Evolutionary conservation across 2,329 filamentous ascomycete species (phyloP).

Genomic region (Monosporascus sp.): DNA sequence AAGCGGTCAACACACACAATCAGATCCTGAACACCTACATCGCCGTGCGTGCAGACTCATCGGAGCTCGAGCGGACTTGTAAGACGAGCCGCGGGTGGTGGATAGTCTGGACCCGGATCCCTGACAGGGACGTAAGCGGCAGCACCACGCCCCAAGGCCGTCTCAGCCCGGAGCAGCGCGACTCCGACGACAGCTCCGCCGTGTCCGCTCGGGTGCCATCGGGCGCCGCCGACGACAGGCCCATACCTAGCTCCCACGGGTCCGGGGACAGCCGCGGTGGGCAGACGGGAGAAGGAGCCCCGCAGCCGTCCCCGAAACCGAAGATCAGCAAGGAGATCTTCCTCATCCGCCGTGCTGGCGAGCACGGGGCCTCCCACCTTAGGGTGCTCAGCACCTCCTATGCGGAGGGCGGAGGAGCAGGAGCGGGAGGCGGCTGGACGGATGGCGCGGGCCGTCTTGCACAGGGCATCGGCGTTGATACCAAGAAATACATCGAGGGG

Average conservation of each 20-base stretch:
- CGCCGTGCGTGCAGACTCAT: conserved; percentile 36
- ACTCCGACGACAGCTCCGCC: neutral
- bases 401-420: conserved; percentile 23
- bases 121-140: conserved; percentile 23
- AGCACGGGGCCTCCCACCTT: conserved; percentile 37
- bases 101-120: conserved; percentile 60
- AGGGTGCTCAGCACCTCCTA: conserved; percentile 30
- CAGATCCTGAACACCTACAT: conserved; percentile 56
- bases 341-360: conserved; percentile 54
- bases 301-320: conserved; percentile 6
- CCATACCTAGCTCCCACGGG: too few species aligned
- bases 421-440: conserved; percentile 36
- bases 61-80: conserved; percentile 55
- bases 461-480: conserved; percentile 73
- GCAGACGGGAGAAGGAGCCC: neutral
- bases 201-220: neutral
- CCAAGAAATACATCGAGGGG: conserved; percentile 68
- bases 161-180: neutral
- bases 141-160: neutral
- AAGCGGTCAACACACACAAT: conserved; percentile 60
- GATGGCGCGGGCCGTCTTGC: conserved; percentile 57
- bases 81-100: conserved; percentile 66
- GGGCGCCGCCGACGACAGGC: neutral
- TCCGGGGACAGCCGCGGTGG: too few species aligned
- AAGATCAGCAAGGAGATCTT: conserved; percentile 54